These are phyloP conservation scores for Coemansia sp. DNA, from an alignment of 192 early-diverging fungal genomes.

Conservation along the genomic window DNA sequence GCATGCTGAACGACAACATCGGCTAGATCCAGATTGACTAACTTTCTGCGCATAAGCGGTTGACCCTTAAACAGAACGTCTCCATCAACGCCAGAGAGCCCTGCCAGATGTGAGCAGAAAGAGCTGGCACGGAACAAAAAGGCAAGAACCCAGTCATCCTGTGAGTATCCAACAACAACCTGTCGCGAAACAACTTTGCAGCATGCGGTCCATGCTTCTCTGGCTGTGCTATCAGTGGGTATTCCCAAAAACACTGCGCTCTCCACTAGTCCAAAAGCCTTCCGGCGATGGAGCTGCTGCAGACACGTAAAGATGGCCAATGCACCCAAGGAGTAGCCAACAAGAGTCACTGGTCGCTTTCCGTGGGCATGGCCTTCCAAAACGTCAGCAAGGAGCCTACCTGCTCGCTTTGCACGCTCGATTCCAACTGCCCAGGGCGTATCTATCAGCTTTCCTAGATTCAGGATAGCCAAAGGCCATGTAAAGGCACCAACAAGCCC, in stretches of 20 bases:
- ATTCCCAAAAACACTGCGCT: constrained; percentile 68
- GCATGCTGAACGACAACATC: constrained; percentile 29
- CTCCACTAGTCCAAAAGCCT: constrained; percentile 62
- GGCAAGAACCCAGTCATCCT: constrained; percentile 66
- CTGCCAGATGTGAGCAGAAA: constrained; percentile 36
- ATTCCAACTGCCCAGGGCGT: constrained; percentile 71
- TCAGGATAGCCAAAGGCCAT: constrained; percentile 51
- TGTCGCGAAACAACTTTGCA: constrained; percentile 59
- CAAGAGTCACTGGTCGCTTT: constrained; percentile 66
- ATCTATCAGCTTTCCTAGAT: constrained; percentile 60
- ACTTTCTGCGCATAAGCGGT: constrained; percentile 28
- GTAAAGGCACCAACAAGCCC: constrained; percentile 44
- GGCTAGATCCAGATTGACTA: constrained; percentile 32
- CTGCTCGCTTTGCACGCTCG: constrained; percentile 64
- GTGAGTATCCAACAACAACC: constrained; percentile 64
- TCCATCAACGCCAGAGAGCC: constrained; percentile 36
- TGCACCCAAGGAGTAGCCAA: constrained; percentile 72
- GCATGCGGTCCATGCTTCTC: constrained; percentile 60
- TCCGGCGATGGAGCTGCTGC: constrained; percentile 56
- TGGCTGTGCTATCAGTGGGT: constrained; percentile 59
- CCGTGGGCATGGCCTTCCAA: constrained; percentile 50
- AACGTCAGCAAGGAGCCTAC: constrained; percentile 56
- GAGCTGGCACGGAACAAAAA: constrained; percentile 65
- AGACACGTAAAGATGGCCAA: constrained; percentile 69
- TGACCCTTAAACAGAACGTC: constrained; percentile 29